Percentiles rank a stretch among this genome's conserved stretches.
phyloP scores from a whole-genome alignment of 345 rosid species.

The Pugionium dolabratum region DNA sequence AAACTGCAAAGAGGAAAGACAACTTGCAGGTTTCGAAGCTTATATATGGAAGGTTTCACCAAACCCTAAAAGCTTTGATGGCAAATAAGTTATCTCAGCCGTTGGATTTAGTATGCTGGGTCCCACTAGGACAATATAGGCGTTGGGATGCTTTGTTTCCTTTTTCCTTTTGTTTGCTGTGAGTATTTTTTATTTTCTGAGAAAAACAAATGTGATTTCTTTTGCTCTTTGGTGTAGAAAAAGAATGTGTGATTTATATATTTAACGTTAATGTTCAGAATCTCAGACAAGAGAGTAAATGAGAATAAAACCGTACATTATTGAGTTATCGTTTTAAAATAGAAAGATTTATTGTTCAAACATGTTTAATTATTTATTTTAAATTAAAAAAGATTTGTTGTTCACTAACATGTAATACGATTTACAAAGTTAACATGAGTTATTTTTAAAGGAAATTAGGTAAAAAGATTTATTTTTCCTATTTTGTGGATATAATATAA shows the following conservation, averaged over 20 bases:
- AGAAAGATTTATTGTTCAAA: not conserved
- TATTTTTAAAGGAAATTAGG: not conserved
- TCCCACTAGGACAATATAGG: conserved; percentile 5
- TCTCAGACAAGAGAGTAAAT: not conserved
- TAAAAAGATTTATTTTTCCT: too few relatives aligned
- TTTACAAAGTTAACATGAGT: not conserved
- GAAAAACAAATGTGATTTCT: not conserved
- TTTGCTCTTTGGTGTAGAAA: not conserved
- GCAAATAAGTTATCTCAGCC: conserved; percentile 27
- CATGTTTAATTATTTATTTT: not conserved
- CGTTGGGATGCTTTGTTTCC: conserved; percentile 5
- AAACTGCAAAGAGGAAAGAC: conserved; percentile 21
- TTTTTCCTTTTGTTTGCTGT: not conserved
- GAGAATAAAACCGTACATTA: not conserved
- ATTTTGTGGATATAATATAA: too few relatives aligned
- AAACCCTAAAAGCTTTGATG: conserved; percentile 38
- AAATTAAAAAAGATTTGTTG: too few relatives aligned
- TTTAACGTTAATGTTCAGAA: not conserved
- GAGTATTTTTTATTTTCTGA: not conserved
- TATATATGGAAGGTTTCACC: conserved; percentile 36
- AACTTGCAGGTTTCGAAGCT: conserved; percentile 12
- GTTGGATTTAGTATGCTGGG: conserved; percentile 25
- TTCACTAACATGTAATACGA: not conserved
- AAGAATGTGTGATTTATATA: too few relatives aligned
- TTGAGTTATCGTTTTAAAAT: not conserved